These are phyloP conservation scores for Ailanthus altissimus DNA, from an alignment of 345 rosid genomes.

Conservation along the genomic window DNA sequence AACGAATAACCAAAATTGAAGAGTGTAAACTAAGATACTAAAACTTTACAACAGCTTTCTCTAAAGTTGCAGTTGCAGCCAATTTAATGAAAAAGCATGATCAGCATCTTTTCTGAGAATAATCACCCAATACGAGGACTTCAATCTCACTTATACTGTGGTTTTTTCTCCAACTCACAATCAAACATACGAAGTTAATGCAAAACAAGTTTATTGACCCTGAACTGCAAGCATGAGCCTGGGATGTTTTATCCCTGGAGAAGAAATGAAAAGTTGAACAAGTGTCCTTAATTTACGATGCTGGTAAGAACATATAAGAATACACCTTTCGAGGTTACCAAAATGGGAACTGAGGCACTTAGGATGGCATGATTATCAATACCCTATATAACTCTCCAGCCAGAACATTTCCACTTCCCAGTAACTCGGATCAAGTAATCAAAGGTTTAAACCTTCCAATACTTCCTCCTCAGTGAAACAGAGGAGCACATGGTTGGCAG, in stretches of 20 bases:
- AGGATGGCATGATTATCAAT: neutral
- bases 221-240: neutral
- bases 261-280: too few species aligned
- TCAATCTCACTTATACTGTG: neutral
- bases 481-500: neutral
- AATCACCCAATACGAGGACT: neutral
- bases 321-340: neutral
- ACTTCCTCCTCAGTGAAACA: neutral
- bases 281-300: neutral
- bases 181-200: neutral
- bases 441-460: slow-evolving; percentile 5
- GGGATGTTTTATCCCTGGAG: neutral
- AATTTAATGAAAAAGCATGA: neutral
- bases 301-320: neutral
- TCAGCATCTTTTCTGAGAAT: neutral
- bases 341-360: neutral
- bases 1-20: neutral
- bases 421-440: neutral
- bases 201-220: neutral
- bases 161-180: neutral
- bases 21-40: neutral
- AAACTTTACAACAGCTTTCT: neutral
- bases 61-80: neutral
- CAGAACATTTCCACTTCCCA: neutral
- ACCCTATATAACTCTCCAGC: neutral